Evolutionary conservation across 192 early-diverging fungal species (phyloP).

Genomic region (Dimargaris cristalligena): DNA sequence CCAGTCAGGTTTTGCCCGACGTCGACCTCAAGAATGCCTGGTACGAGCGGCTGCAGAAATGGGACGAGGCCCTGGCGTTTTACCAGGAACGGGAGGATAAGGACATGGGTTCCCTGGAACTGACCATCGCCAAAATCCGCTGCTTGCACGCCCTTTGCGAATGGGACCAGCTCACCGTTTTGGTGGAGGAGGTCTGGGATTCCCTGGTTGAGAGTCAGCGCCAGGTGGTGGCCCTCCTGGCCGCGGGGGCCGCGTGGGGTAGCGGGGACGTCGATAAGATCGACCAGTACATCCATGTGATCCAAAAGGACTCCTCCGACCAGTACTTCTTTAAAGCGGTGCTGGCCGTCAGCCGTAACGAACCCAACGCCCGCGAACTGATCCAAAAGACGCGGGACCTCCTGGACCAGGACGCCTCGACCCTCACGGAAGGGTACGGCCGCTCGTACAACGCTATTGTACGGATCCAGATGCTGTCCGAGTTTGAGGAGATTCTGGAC

Average conservation of each 20-base stretch:
- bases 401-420: conserved; percentile 69
- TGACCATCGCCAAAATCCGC: conserved; percentile 71
- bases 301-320: conserved; percentile 64
- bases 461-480: conserved; percentile 91
- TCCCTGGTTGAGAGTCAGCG: conserved; percentile 40
- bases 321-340: conserved; percentile 76
- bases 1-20: conserved; percentile 54
- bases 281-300: conserved; percentile 73
- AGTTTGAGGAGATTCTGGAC: conserved; percentile 88
- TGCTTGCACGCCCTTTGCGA: conserved; percentile 87
- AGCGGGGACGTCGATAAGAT: conserved; percentile 72
- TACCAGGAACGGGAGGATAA: conserved; percentile 65
- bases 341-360: conserved; percentile 57
- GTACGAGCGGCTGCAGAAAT: conserved; percentile 85
- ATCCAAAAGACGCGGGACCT: conserved; percentile 70
- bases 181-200: conserved; percentile 66
- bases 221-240: conserved; percentile 65
- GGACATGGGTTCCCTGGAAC: conserved; percentile 56
- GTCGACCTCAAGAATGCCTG: conserved; percentile 78
- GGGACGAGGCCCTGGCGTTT: conserved; percentile 81
- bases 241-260: conserved; percentile 87
- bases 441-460: conserved; percentile 78
- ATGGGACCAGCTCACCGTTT: conserved; percentile 64
- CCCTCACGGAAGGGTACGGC: conserved; percentile 86
- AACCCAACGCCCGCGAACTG: conserved; percentile 45